A percentile compares a stretch with the other conserved stretches of the same genome.
phyloP scores from a whole-genome alignment of 208 protist genomes.

The Leptomonas pyrrhocoris region DNA sequence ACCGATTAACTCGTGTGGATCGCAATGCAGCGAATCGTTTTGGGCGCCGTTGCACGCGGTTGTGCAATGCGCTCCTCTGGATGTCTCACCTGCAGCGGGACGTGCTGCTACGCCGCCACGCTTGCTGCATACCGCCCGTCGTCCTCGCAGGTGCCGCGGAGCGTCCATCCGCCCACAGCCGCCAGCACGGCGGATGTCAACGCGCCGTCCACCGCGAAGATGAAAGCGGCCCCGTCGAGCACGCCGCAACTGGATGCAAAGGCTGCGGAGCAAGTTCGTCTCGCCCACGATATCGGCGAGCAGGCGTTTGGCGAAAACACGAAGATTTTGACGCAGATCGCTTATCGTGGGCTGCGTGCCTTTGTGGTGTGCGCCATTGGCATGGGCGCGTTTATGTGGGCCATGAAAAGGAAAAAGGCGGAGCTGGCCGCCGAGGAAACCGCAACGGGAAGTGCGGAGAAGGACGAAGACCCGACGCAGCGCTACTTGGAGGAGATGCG shows the following conservation, averaged over 20 bases:
- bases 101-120: background rate
- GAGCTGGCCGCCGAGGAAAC: slow-evolving; percentile 20
- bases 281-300: slow-evolving; percentile 61
- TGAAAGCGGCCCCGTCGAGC: background rate
- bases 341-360: slow-evolving; percentile 66
- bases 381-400: slow-evolving; percentile 51
- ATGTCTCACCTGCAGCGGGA: background rate
- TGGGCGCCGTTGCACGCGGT: background rate
- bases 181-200: background rate
- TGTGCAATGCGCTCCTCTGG: background rate
- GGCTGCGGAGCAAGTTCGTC: slow-evolving; percentile 52
- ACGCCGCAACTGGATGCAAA: slow-evolving; percentile 43
- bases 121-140: background rate
- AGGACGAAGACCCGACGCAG: slow-evolving; percentile 58
- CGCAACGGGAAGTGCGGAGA: background rate
- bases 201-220: background rate
- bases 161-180: slow-evolving; percentile 1
- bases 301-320: slow-evolving; percentile 83
- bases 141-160: slow-evolving; percentile 4
- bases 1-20: background rate
- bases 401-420: slow-evolving; percentile 48
- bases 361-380: slow-evolving; percentile 66
- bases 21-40: slow-evolving; percentile 5
- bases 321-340: slow-evolving; percentile 66
- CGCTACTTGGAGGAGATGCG: slow-evolving; percentile 86